phyloP scores from a whole-genome alignment of 352 stramenopile species.

The Salisapilia sapeloensis region DNA sequence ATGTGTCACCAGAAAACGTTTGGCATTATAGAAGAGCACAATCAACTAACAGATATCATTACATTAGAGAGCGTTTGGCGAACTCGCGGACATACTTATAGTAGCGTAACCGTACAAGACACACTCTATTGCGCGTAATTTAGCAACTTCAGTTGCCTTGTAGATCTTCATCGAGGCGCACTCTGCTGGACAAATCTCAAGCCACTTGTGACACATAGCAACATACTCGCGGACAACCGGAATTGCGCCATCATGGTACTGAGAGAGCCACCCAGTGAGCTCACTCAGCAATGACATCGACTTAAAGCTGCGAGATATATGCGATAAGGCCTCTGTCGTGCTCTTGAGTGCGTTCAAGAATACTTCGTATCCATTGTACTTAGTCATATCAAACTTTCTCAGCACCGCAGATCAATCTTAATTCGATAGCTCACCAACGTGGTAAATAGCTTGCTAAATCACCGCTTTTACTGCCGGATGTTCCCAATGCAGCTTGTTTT shows the following conservation, averaged over 20 bases:
- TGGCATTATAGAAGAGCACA: conserved; percentile 20
- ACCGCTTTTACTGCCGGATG: conserved; percentile 13
- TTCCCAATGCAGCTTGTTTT: conserved; percentile 23
- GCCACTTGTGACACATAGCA: conserved; percentile 10
- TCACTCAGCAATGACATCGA: conserved; percentile 24
- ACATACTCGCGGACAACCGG: conserved; percentile 7
- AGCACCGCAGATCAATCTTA: conserved; percentile 5
- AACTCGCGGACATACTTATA: too few species aligned
- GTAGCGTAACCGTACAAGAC: conserved; percentile 21
- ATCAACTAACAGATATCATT: conserved; percentile 21
- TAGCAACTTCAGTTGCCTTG: too few species aligned
- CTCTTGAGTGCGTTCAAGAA: conserved; percentile 9
- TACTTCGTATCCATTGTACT: background rate
- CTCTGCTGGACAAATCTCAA: conserved; percentile 1
- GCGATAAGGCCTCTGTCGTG: too few species aligned
- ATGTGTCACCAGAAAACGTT: too few species aligned
- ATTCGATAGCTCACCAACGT: conserved; percentile 20
- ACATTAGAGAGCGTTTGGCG: too few species aligned
- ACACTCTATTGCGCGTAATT: conserved; percentile 17
- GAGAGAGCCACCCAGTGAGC: conserved; percentile 9
- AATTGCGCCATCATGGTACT: conserved; percentile 8
- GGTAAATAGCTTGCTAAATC: conserved; percentile 23
- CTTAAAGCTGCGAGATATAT: too few species aligned
- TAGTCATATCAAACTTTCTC: conserved; percentile 24
- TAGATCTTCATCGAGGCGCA: too few species aligned